Conservation (phyloP, 2,329 filamentous ascomycete genomes). For the Nannizziopsis barbatae region DNA sequence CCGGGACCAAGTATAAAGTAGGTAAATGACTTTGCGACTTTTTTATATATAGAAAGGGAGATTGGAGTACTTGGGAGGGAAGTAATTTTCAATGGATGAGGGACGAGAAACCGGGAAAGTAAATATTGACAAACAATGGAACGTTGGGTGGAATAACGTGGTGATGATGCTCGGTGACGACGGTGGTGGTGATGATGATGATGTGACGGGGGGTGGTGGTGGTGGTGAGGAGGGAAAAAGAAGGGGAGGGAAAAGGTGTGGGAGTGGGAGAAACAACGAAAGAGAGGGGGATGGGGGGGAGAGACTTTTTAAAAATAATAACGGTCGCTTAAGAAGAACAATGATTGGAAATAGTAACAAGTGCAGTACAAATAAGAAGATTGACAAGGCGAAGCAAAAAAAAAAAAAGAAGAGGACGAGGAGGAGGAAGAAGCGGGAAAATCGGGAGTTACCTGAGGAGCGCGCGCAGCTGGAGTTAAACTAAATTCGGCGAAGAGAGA, state of each 20-base stretch:
- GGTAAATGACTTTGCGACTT: no score
- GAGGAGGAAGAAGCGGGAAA: background rate
- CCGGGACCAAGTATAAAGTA: no score
- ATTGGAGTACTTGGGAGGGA: no score
- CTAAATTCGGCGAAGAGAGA: background rate
- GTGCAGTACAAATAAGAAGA: background rate
- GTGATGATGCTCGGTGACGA: no score
- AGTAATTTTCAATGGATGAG: no score
- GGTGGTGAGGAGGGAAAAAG: background rate
- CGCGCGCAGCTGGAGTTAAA: no score
- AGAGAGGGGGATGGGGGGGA: slow-evolving; percentile 12
- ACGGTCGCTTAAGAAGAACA: slow-evolving; percentile 5
- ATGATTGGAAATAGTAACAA: slow-evolving; percentile 15
- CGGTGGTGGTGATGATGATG: background rate
- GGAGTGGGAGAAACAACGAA: slow-evolving; percentile 12
- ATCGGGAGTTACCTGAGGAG: no score
- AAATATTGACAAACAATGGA: no score
- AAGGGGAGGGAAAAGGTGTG: slow-evolving; percentile 8
- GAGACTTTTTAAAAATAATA: background rate
- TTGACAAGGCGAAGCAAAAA: background rate
- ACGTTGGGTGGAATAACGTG: no score
- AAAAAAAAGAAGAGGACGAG: background rate
- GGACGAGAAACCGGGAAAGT: no score
- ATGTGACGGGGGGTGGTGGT: background rate
- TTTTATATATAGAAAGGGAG: no score